Conservation (phyloP, 2,329 filamentous ascomycete genomes). For the Rosellinia necatrix region DNA sequence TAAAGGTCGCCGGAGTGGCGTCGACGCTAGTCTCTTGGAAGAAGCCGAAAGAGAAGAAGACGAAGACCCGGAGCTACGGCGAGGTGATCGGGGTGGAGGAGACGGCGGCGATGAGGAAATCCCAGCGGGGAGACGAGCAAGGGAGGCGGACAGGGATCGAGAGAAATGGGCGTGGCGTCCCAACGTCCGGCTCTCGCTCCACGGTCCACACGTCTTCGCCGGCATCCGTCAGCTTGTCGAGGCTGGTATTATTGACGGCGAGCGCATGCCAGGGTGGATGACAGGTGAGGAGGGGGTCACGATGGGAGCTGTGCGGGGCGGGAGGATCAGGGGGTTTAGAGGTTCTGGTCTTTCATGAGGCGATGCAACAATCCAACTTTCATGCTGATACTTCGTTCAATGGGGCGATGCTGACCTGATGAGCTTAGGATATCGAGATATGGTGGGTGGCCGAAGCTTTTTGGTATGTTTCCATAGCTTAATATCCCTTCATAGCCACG, state of each 20-base stretch:
- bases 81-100: neutral
- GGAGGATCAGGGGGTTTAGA: constrained; percentile 64
- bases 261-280: constrained; percentile 87
- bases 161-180: constrained; percentile 54
- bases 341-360: constrained; percentile 62
- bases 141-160: constrained; percentile 34
- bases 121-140: constrained; percentile 34
- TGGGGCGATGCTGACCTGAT: too few relatives aligned
- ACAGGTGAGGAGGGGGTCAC: constrained; percentile 85
- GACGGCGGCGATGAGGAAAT: constrained; percentile 29
- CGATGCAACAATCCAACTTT: too few relatives aligned
- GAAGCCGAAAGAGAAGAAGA: constrained; percentile 38
- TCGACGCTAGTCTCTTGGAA: constrained; percentile 31
- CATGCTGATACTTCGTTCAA: too few relatives aligned
- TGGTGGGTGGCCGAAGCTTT: too few relatives aligned
- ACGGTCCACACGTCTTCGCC: constrained; percentile 78
- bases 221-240: constrained; percentile 80
- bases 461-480: too few relatives aligned
- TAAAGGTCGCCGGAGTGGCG: constrained; percentile 33
- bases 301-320: constrained; percentile 68
- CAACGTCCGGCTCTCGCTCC: constrained; percentile 68
- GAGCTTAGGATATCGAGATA: too few relatives aligned
- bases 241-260: constrained; percentile 73
- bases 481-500: too few relatives aligned
- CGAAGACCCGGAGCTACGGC: constrained; percentile 9